These are phyloP conservation scores for Cyclostephanos invisitatus DNA, from an alignment of 108 stramenopile genomes.

Conservation along the genomic window DNA sequence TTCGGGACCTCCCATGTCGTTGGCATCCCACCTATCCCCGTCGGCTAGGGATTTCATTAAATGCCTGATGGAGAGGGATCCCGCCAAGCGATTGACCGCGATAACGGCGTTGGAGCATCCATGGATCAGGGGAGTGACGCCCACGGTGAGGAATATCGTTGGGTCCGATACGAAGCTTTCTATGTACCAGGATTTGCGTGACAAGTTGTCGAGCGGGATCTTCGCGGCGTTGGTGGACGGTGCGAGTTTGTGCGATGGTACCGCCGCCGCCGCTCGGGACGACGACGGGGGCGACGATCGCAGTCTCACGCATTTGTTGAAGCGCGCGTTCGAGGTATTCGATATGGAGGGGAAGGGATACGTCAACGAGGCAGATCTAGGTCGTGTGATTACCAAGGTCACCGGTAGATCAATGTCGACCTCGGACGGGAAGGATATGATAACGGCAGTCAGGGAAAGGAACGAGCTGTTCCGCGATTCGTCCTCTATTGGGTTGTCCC, in stretches of 20 bases:
- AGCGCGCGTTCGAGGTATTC: slow-evolving; percentile 71
- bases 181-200: slow-evolving; percentile 61
- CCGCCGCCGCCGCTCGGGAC: background rate
- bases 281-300: slow-evolving; percentile 17
- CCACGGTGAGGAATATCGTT: slow-evolving; percentile 59
- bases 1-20: slow-evolving; percentile 48
- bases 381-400: slow-evolving; percentile 60
- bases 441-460: slow-evolving; percentile 33
- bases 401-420: slow-evolving; percentile 57
- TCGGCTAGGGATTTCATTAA: slow-evolving; percentile 60
- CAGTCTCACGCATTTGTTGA: slow-evolving; percentile 57
- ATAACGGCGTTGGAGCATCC: slow-evolving; percentile 55
- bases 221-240: slow-evolving; percentile 75
- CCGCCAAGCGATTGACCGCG: slow-evolving; percentile 52
- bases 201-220: slow-evolving; percentile 71
- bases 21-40: slow-evolving; percentile 50
- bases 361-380: slow-evolving; percentile 66
- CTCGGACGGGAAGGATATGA: slow-evolving; percentile 56
- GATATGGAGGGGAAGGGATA: slow-evolving; percentile 72
- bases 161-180: slow-evolving; percentile 73
- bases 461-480: background rate
- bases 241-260: slow-evolving; percentile 2
- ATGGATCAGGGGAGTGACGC: slow-evolving; percentile 67
- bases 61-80: slow-evolving; percentile 49
- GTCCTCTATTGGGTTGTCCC: slow-evolving; percentile 44